phyloP scores from a whole-genome alignment of 768 basidiomycete species.

The Tricholoma sp. region DNA sequence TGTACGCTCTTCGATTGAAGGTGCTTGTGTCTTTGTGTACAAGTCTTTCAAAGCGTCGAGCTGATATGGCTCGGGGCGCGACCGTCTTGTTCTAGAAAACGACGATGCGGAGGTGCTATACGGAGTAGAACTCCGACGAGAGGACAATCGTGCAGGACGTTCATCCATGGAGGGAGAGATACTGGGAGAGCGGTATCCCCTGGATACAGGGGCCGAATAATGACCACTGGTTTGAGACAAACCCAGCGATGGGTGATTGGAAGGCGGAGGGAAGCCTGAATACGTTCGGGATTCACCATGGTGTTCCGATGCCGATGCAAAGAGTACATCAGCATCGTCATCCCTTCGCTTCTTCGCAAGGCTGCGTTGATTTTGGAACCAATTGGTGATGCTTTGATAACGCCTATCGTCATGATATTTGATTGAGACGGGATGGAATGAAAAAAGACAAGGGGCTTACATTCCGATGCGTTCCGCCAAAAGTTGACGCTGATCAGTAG shows the following conservation, averaged over 20 bases:
- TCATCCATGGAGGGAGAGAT: conserved; percentile 37
- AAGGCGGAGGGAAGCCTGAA: conserved; percentile 45
- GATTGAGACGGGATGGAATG: conserved; percentile 24
- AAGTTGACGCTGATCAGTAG: conserved; percentile 58
- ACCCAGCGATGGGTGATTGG: conserved; percentile 40
- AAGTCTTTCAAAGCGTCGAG: conserved; percentile 70
- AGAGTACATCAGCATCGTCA: conserved; percentile 37
- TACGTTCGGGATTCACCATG: conserved; percentile 34
- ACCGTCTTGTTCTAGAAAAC: conserved; percentile 57
- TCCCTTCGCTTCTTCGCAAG: conserved; percentile 68
- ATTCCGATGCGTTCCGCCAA: conserved; percentile 70
- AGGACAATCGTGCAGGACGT: conserved; percentile 32
- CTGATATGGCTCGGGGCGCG: conserved; percentile 76
- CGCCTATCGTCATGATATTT: conserved; percentile 43
- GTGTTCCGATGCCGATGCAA: conserved; percentile 27
- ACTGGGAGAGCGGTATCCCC: conserved; percentile 31
- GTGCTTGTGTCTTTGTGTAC: conserved; percentile 61
- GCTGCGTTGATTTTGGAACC: conserved; percentile 86
- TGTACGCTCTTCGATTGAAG: conserved; percentile 75
- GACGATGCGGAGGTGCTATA: conserved; percentile 35
- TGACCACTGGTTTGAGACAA: conserved; percentile 31
- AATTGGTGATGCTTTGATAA: conserved; percentile 75
- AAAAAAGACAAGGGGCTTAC: conserved; percentile 44
- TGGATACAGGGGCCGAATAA: conserved; percentile 26
- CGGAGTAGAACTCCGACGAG: conserved; percentile 39